phyloP scores from a whole-genome alignment of 2,329 filamentous ascomycete genomes.

The Cryoendolithus antarcticus region DNA sequence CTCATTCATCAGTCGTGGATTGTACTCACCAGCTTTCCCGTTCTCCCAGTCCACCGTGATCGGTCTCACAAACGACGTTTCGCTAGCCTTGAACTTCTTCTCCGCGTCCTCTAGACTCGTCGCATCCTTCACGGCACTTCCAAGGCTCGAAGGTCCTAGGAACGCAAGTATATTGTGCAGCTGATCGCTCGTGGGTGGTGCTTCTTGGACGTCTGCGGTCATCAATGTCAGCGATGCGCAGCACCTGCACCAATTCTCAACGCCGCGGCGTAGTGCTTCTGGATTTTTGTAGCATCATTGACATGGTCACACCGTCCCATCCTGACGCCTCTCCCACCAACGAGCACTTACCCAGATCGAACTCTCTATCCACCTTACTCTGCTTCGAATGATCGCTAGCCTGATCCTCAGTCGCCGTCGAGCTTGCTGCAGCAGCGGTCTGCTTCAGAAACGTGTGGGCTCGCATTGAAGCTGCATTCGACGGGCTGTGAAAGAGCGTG shows the following conservation, averaged over 20 bases:
- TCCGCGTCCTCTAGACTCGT: constrained; percentile 63
- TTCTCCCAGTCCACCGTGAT: constrained; percentile 92
- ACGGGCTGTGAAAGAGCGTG: constrained; percentile 88
- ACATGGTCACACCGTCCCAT: background rate
- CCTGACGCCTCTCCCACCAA: background rate
- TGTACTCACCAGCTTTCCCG: constrained; percentile 54
- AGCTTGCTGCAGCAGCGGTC: constrained; percentile 55
- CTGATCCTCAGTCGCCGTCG: constrained; percentile 61
- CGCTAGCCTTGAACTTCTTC: constrained; percentile 60
- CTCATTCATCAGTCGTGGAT: constrained; percentile 3
- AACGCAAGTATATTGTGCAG: constrained; percentile 76
- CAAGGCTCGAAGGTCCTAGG: constrained; percentile 49
- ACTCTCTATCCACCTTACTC: constrained; percentile 51
- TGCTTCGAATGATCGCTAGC: constrained; percentile 54
- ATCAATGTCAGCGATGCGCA: background rate
- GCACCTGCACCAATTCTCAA: background rate
- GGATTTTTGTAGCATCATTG: background rate
- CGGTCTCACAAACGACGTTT: constrained; percentile 58
- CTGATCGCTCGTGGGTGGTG: constrained; percentile 68
- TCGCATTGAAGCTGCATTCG: constrained; percentile 57
- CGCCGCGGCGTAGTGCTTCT: too few relatives aligned
- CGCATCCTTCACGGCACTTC: constrained; percentile 63
- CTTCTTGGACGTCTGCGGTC: constrained; percentile 57
- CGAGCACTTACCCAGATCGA: constrained; percentile 50
- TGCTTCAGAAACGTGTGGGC: constrained; percentile 70